phyloP scores from a whole-genome alignment of 768 basidiomycete genomes.

The Austroboletus festivus region DNA sequence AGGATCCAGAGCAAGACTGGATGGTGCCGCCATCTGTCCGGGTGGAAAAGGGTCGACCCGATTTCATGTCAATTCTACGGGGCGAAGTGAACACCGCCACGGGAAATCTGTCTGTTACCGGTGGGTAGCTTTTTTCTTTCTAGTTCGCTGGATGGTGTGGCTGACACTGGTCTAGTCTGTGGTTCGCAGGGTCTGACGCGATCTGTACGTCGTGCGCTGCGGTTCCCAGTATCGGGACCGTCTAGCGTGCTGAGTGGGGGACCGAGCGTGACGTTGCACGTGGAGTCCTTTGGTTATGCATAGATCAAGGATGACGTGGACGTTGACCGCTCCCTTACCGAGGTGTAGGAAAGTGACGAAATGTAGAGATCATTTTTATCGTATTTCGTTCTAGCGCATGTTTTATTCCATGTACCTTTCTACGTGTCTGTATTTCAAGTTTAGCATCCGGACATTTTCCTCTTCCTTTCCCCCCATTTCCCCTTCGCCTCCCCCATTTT shows the following conservation, averaged over 20 bases:
- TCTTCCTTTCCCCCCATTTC: no score
- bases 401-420: no score
- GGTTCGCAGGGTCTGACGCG: constrained; percentile 41
- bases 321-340: no score
- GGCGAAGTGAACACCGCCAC: constrained; percentile 35
- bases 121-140: constrained; percentile 27
- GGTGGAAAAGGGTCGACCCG: constrained; percentile 40
- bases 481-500: no score
- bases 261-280: constrained; percentile 37
- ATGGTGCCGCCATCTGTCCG: constrained; percentile 19
- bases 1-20: neutral
- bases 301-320: no score
- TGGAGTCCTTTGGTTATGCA: constrained; percentile 42
- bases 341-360: no score
- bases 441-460: no score
- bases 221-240: constrained; percentile 32
- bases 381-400: no score
- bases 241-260: constrained; percentile 31
- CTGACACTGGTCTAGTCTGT: constrained; percentile 38
- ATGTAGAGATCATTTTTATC: no score
- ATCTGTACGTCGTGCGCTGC: constrained; percentile 39
- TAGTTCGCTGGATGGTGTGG: neutral
- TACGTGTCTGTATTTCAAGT: no score
- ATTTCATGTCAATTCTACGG: constrained; percentile 35
- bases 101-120: constrained; percentile 47